Conservation (phyloP, 2,329 filamentous ascomycete species). For the Fusarium paranaense region DNA sequence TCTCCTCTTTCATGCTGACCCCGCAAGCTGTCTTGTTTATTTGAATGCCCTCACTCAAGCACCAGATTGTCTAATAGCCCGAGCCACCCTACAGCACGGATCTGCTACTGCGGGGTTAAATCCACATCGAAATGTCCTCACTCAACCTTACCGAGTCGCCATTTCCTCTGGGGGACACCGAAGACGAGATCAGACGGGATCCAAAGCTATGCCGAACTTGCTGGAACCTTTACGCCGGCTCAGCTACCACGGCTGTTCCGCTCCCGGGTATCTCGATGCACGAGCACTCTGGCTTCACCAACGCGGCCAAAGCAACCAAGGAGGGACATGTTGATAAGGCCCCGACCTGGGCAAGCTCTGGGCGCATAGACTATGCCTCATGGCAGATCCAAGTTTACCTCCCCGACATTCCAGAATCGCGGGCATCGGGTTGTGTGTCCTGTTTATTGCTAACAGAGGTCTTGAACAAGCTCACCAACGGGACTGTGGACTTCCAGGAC, state of each 20-base stretch:
- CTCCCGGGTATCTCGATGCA: slow-evolving; percentile 33
- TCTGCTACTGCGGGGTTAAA: slow-evolving; percentile 21
- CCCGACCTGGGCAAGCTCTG: slow-evolving; percentile 20
- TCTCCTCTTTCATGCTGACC: background rate
- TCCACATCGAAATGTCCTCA: slow-evolving; percentile 18
- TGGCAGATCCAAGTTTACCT: slow-evolving; percentile 25
- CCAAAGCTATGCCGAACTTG: slow-evolving; percentile 26
- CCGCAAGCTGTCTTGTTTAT: background rate
- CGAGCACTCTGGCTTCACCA: slow-evolving; percentile 19
- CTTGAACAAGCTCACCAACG: slow-evolving; percentile 19
- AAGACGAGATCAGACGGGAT: slow-evolving; percentile 28
- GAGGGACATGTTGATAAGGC: slow-evolving; percentile 3
- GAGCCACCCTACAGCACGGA: background rate
- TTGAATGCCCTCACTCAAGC: background rate
- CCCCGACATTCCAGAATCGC: slow-evolving; percentile 12
- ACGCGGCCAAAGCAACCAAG: slow-evolving; percentile 12
- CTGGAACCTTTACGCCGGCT: slow-evolving; percentile 35
- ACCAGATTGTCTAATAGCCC: no score
- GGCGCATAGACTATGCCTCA: slow-evolving; percentile 29
- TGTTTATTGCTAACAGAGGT: slow-evolving; percentile 19
- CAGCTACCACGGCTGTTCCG: slow-evolving; percentile 11
- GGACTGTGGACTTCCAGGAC: slow-evolving; percentile 3
- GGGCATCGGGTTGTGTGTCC: slow-evolving; percentile 14
- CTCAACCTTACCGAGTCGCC: slow-evolving; percentile 16
- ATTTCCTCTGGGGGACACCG: slow-evolving; percentile 17